phyloP scores from a whole-genome alignment of 129 eudicot species.

The Glebionis coronaria region DNA sequence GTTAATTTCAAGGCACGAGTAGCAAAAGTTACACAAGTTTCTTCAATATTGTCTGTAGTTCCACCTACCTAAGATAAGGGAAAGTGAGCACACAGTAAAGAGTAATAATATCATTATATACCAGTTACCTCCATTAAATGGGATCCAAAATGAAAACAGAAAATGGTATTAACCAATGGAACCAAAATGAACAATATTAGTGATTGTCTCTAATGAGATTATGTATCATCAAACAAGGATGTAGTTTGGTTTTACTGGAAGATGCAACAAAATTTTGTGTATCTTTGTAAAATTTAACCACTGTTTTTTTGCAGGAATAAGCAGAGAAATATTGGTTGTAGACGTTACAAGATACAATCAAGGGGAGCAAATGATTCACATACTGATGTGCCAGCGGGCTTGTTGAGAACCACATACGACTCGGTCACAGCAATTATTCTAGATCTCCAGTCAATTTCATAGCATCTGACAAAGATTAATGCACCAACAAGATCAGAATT shows the following conservation, averaged over 20 bases:
- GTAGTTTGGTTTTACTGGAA: constrained; percentile 7
- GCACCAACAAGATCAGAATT: constrained; percentile 7
- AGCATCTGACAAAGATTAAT: constrained; percentile 51
- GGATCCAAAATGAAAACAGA: constrained; percentile 10
- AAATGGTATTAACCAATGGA: background rate
- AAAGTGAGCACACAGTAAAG: too few species aligned
- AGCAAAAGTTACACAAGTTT: constrained; percentile 84
- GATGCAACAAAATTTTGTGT: background rate
- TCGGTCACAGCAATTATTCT: constrained; percentile 82
- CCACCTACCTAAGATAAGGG: constrained; percentile 73
- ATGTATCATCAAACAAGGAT: constrained; percentile 1
- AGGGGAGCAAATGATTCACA: constrained; percentile 26
- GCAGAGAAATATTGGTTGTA: background rate
- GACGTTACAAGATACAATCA: constrained; percentile 1
- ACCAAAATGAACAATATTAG: background rate
- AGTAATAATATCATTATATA: too few species aligned
- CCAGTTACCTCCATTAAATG: background rate
- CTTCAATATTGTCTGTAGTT: constrained; percentile 90
- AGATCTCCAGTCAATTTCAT: constrained; percentile 94
- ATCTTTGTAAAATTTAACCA: background rate
- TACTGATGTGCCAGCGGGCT: constrained; percentile 98
- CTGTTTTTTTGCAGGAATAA: constrained; percentile 16
- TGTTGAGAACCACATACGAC: constrained; percentile 77
- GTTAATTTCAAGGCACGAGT: constrained; percentile 82
- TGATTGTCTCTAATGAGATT: constrained; percentile 13